A percentile compares a stretch with the other conserved stretches of the same genome.
These are phyloP conservation scores for Suillus subluteus DNA, from an alignment of 768 basidiomycete genomes.

Conservation along the genomic window DNA sequence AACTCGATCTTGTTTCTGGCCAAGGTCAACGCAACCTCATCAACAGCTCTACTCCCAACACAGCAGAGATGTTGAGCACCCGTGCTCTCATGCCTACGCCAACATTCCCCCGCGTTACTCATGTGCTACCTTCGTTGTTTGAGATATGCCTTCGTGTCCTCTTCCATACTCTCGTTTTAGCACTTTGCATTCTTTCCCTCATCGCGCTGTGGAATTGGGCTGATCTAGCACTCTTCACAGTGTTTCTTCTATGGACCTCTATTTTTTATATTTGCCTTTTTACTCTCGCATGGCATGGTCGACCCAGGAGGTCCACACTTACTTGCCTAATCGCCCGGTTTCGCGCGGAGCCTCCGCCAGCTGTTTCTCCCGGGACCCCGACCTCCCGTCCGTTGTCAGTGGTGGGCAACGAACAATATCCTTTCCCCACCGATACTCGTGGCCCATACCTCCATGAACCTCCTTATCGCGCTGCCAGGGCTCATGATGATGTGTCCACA, in stretches of 20 bases:
- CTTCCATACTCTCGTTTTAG: constrained; percentile 62
- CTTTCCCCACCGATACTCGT: constrained; percentile 47
- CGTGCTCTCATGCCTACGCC: constrained; percentile 38
- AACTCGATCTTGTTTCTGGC: constrained; percentile 70
- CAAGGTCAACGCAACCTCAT: constrained; percentile 53
- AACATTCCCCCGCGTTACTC: constrained; percentile 24
- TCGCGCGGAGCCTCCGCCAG: constrained; percentile 36
- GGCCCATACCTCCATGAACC: constrained; percentile 76
- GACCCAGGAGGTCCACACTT: constrained; percentile 60
- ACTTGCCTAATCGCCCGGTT: constrained; percentile 51
- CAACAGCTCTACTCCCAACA: constrained; percentile 50
- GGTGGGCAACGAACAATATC: constrained; percentile 44
- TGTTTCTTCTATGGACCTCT: constrained; percentile 66
- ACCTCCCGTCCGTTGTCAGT: constrained; percentile 45
- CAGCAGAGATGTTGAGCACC: constrained; percentile 51
- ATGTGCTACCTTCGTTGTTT: constrained; percentile 40
- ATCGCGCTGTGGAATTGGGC: constrained; percentile 62
- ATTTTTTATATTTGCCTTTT: constrained; percentile 61
- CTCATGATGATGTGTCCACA: constrained; percentile 45
- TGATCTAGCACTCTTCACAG: constrained; percentile 56
- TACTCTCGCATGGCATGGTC: constrained; percentile 58
- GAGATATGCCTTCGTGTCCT: constrained; percentile 50
- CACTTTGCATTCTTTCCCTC: constrained; percentile 58
- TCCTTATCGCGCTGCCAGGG: constrained; percentile 49
- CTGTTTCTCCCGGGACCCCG: constrained; percentile 39